A percentile compares a stretch with the other conserved stretches of the same genome.
These are phyloP conservation scores for Parsonsia alboflavescens DNA, from an alignment of 257 asterid genomes.

Conservation along the genomic window DNA sequence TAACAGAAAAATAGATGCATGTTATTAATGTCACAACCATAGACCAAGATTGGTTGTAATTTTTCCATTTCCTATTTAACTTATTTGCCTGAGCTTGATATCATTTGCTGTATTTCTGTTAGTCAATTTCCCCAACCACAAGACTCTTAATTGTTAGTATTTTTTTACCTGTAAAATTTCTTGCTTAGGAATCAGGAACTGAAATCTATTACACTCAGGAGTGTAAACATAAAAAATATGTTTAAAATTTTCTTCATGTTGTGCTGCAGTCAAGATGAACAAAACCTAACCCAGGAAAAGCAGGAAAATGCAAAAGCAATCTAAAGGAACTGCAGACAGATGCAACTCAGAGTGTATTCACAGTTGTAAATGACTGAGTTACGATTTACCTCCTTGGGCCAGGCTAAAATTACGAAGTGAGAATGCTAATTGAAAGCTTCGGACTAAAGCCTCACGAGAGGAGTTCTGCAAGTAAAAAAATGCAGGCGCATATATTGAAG, in stretches of 20 bases:
- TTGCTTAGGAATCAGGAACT: neutral
- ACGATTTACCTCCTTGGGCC: conserved; percentile 47
- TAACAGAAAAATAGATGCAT: no score
- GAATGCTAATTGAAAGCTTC: conserved; percentile 84
- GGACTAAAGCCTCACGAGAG: conserved; percentile 64
- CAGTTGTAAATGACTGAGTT: neutral
- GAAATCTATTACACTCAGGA: neutral
- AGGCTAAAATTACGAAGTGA: conserved; percentile 60
- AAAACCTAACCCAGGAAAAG: neutral
- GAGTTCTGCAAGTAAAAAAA: conserved; percentile 50
- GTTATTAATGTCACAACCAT: no score
- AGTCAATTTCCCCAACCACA: neutral
- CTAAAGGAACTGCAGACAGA: neutral
- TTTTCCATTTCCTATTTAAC: neutral
- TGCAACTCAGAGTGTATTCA: neutral
- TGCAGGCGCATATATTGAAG: neutral
- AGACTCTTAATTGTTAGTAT: neutral
- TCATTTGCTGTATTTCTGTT: neutral
- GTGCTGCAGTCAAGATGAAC: neutral
- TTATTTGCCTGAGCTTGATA: neutral
- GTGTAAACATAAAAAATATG: neutral
- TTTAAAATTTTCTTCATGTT: neutral
- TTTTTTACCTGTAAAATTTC: neutral
- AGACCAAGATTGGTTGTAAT: neutral
- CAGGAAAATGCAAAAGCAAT: conserved; percentile 12